Evolutionary conservation across 202 grass and related monocot species (phyloP).

Genomic region (Zizania palustris): DNA sequence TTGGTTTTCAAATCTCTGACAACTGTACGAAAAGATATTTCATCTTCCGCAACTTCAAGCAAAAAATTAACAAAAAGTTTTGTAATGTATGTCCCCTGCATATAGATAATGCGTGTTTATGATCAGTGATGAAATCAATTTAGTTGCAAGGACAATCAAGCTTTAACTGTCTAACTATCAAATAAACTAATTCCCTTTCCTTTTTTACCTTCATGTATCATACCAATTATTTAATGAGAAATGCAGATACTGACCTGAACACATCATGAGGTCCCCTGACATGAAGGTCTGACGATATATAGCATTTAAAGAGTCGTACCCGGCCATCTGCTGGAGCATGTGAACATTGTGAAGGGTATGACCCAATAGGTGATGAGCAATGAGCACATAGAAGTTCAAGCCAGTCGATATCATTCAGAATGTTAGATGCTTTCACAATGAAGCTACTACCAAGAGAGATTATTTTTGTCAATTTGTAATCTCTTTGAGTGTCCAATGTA

Average conservation of each 20-base stretch:
- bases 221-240: conserved; percentile 34
- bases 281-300: conserved; percentile 62
- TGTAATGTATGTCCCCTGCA: conserved; percentile 68
- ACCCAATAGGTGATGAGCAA: conserved; percentile 74
- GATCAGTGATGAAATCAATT: conserved; percentile 28
- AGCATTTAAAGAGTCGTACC: conserved; percentile 86
- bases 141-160: conserved; percentile 17
- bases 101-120: conserved; percentile 40
- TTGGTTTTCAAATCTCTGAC: conserved; percentile 80
- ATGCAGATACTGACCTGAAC: conserved; percentile 68
- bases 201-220: conserved; percentile 1
- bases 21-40: conserved; percentile 85
- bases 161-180: conserved; percentile 2
- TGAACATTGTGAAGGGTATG: conserved; percentile 65
- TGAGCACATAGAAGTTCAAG: conserved; percentile 68
- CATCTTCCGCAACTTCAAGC: conserved; percentile 84
- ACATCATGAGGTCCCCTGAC: conserved; percentile 54
- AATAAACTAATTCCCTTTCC: conserved; percentile 11
- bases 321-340: conserved; percentile 61
- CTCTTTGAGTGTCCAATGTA: conserved; percentile 38
- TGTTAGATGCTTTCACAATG: conserved; percentile 64
- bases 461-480: conserved; percentile 61
- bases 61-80: conserved; percentile 80
- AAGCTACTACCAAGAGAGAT: conserved; percentile 86
- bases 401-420: conserved; percentile 76